Conservation (phyloP, 495 filamentous ascomycete species). For the Jackrogersella multiformis region DNA sequence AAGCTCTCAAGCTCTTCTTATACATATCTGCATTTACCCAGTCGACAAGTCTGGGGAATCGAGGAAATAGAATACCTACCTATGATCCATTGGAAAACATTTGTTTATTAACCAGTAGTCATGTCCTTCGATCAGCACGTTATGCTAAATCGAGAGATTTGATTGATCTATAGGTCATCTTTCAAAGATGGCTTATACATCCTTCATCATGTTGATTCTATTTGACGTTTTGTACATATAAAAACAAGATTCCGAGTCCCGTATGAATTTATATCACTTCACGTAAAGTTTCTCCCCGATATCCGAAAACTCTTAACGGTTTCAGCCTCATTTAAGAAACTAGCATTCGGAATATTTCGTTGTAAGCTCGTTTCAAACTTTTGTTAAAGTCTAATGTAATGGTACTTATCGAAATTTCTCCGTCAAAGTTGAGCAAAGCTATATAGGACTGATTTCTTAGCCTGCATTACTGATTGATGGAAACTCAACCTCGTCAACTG, state of each 20-base stretch:
- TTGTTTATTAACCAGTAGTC: constrained; percentile 10
- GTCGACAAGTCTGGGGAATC: neutral
- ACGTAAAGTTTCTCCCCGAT: constrained; percentile 3
- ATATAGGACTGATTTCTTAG: neutral
- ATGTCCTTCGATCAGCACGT: constrained; percentile 14
- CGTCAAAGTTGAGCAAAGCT: neutral
- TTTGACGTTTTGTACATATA: too few species aligned
- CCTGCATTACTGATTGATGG: neutral
- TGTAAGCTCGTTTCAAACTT: neutral
- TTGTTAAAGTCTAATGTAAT: neutral
- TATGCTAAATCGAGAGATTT: neutral
- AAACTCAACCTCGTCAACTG: neutral
- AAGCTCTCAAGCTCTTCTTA: neutral
- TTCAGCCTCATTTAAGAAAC: constrained; percentile 1
- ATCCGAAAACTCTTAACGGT: neutral
- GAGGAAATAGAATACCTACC: too few species aligned
- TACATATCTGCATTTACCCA: neutral
- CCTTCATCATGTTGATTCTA: neutral
- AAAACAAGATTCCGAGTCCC: too few species aligned
- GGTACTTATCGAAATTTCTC: neutral
- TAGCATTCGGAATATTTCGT: neutral
- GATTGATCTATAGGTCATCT: constrained; percentile 7
- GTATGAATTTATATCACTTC: neutral
- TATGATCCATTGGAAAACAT: neutral
- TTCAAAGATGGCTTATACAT: neutral